Base-by-base conservation (phyloP, 139 green algal genomes). In the Deuterostichococcus epilithicus region DNA sequence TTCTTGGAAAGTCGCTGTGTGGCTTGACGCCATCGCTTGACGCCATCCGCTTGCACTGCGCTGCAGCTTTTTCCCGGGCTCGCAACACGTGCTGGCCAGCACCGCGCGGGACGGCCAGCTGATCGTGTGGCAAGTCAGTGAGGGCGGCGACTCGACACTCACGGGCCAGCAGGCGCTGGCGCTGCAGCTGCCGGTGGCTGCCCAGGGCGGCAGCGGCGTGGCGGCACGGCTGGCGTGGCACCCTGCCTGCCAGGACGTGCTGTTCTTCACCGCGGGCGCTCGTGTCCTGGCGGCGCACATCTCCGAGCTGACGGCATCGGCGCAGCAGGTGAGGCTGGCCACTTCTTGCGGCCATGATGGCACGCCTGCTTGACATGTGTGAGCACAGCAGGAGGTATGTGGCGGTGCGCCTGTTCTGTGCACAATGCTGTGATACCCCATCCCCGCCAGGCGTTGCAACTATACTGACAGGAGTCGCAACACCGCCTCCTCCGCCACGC, bases 111-210 rank as follows among this genome's bases (percentile, higher is more conserved):
- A 84, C 13, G 88, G 86, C 1, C 37, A 82, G 59, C 60, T 94
- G 6, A 73, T 83, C 44, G 86, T 94, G 39, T 89, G 86, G 73
- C 76, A 80, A 33, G 44, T 95, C 30, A 71, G 67, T 34, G 33
- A 78, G n/a, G 79, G 77, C 39, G 79, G 69, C 6, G 83, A 84
- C 4, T 72, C 60, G 42, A 63, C 42, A 1, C 66, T 81, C 26
- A 60, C 38, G 18, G 75, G 82, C 26, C 74, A 80, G 71, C 39
- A 82, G 15, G 63, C 84, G 6, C 38, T 81, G 33, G 42, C n/a
- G 0, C 77, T 75, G 39, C 42, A 78, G 67, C 45, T 86, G 72
- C 26, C 58, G 28, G 1, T 72, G 58, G 23, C 63, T 32, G 32
- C 68, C 33, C 60, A 22, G 33, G 66, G 26, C 39, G 67, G 23